Evolutionary conservation across 805 yeast genomes (phyloP), one percentile per base, ranked within the genome.

Genomic region (Kuraishia floccosa): DNA sequence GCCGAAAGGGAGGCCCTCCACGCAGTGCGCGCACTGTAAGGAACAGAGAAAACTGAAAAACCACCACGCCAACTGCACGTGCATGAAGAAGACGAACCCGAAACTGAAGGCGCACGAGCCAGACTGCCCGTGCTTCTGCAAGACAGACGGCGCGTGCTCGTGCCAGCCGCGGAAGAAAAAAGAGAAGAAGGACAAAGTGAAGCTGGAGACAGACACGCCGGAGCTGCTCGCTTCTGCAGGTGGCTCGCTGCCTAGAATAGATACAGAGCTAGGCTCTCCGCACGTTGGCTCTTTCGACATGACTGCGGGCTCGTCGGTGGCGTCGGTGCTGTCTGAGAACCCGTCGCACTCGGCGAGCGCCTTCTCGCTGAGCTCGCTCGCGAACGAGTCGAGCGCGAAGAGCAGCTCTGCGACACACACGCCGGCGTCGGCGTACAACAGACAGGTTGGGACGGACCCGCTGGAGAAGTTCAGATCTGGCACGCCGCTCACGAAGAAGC

Each of bases 1-100:
- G 49, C 96, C 94, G 12, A 91, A 91, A 50, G 98, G 98, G 3
- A 65, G 98, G 34, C 98, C 98, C 1, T 76, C 95, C 1, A 77
- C 94, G 2, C 95, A 86, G 47, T 89, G 97, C 47, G 63, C 68
- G 24, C 93, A 82, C 49, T 89, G 95, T 50, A 75, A 85, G 39
- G 84, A 78, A 35, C 69, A 76, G 41, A 60, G 94, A 23, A 76
- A 74, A 46, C 47, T 63, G 37, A 78, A 76, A 42, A 74, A 77
- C 43, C 59, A 73, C 2, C 91, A 82, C 48, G 70, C 70, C 5
- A 52, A 67, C 14, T 84, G 97, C 53, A 63, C 72, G 3, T 84
- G 94, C 58, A 75, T 76, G 8, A 65, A 71, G 40, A 61, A 65
- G 56, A 63, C 29, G 7, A 39, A 35, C 6, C 32, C 38, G 5